phyloP scores from a whole-genome alignment of 768 basidiomycete species.

The Astraeus odoratus region DNA sequence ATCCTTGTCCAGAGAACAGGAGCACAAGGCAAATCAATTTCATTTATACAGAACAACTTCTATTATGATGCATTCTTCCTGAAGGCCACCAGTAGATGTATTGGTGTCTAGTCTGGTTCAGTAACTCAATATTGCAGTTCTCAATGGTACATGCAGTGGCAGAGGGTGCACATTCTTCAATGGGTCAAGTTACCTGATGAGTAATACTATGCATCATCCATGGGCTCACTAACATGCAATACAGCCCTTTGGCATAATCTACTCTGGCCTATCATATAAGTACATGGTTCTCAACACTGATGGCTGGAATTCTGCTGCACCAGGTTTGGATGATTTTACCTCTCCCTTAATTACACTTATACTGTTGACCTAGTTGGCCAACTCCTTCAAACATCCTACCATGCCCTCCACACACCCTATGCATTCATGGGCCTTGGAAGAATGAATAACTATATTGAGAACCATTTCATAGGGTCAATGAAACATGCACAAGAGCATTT shows the following conservation, averaged over 20 bases:
- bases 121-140: conserved; percentile 39
- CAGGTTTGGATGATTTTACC: conserved; percentile 42
- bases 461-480: conserved; percentile 92
- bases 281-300: conserved; percentile 93
- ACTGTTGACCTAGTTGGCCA: conserved; percentile 64
- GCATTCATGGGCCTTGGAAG: conserved; percentile 95
- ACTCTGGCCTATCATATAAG: conserved; percentile 93
- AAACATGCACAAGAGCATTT: conserved; percentile 63
- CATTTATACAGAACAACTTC: conserved; percentile 94
- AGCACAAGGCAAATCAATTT: conserved; percentile 46
- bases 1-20: conserved; percentile 87
- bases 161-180: conserved; percentile 66
- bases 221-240: conserved; percentile 5
- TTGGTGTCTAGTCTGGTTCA: conserved; percentile 1
- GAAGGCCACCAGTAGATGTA: conserved; percentile 77
- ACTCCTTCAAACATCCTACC: conserved; percentile 88
- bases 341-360: conserved; percentile 5
- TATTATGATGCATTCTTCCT: conserved; percentile 99
- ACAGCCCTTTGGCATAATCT: conserved; percentile 90
- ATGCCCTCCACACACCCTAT: conserved; percentile 85
- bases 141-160: conserved; percentile 89
- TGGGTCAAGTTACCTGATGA: conserved; percentile 67
- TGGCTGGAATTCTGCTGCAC: conserved; percentile 82
- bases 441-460: conserved; percentile 99
- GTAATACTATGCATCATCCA: conserved; percentile 15